phyloP scores from a whole-genome alignment of 805 yeast species.

The Lipomyces japonicus region DNA sequence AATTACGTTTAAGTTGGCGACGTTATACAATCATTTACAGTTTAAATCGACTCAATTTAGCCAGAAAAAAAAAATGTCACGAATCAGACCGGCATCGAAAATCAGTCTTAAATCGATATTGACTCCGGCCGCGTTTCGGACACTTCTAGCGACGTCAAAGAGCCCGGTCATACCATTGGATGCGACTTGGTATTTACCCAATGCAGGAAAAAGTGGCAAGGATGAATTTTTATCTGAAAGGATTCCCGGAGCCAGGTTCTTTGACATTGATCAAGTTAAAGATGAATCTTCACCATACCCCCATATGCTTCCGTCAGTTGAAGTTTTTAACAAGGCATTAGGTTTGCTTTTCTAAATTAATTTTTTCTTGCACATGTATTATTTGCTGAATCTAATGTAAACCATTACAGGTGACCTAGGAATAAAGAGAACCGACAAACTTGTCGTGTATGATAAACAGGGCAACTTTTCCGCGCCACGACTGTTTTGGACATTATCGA shows the following conservation, averaged over 20 bases:
- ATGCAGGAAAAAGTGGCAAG: slow-evolving; percentile 54
- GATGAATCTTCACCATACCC: slow-evolving; percentile 66
- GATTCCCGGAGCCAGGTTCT: slow-evolving; percentile 62
- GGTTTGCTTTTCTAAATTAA: slow-evolving; percentile 5
- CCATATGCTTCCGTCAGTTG: slow-evolving; percentile 77
- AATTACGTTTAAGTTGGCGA: too few relatives aligned
- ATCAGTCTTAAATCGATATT: slow-evolving; percentile 5
- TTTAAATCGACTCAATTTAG: too few relatives aligned
- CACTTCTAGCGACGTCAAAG: slow-evolving; percentile 13
- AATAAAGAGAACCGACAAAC: slow-evolving; percentile 44
- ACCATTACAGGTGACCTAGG: slow-evolving; percentile 31
- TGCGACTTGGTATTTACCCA: slow-evolving; percentile 92
- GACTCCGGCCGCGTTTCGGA: slow-evolving; percentile 13
- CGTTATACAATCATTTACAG: too few relatives aligned
- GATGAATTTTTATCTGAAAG: slow-evolving; percentile 59
- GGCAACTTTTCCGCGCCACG: slow-evolving; percentile 88
- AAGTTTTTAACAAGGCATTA: slow-evolving; percentile 50
- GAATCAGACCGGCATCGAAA: slow-evolving; percentile 10
- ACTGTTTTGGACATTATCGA: slow-evolving; percentile 83
- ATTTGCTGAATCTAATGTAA: slow-evolving; percentile 1
- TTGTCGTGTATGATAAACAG: slow-evolving; percentile 79
- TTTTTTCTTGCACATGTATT: too few relatives aligned
- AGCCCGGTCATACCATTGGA: slow-evolving; percentile 58
- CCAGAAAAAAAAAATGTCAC: neutral
- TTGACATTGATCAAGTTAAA: slow-evolving; percentile 71